phyloP scores from a whole-genome alignment of 306 rosid genomes.

The Hippophae rhamnoides region DNA sequence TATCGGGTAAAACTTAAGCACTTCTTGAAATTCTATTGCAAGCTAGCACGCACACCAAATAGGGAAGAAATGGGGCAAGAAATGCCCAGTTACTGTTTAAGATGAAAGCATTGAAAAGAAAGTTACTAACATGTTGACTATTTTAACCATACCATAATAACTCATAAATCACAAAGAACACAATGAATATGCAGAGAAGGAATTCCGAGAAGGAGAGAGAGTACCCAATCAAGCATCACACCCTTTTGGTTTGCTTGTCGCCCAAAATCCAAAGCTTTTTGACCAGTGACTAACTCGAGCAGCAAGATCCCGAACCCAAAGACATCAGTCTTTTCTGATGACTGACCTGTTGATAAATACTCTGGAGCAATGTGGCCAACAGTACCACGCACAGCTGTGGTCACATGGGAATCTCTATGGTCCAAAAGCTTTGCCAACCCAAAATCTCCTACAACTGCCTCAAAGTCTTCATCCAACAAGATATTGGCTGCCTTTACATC shows the following conservation, averaged over 20 bases:
- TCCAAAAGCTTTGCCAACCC: conserved; percentile 97
- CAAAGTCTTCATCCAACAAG: conserved; percentile 87
- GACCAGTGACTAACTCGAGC: conserved; percentile 92
- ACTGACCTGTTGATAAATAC: conserved; percentile 88
- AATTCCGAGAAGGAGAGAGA: conserved; percentile 4
- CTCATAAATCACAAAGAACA: background rate
- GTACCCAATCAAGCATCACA: conserved; percentile 96
- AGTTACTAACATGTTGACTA: too few species aligned
- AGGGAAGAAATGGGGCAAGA: background rate
- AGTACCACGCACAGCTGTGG: conserved; percentile 97
- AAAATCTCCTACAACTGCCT: conserved; percentile 96
- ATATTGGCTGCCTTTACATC: conserved; percentile 98
- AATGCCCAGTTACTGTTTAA: background rate
- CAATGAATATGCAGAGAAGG: background rate
- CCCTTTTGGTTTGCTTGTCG: conserved; percentile 91
- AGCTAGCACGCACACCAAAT: too few species aligned
- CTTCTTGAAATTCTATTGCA: too few species aligned
- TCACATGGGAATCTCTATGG: conserved; percentile 93
- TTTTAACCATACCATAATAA: too few species aligned
- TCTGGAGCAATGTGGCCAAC: conserved; percentile 98
- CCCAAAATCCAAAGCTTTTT: conserved; percentile 91
- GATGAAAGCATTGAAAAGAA: conserved; percentile 7
- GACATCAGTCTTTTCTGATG: conserved; percentile 95
- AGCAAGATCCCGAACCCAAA: conserved; percentile 95
- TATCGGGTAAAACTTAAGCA: too few species aligned